Evolutionary conservation across 306 rosid species (phyloP).

Genomic region (Pterocarpus macrocarpus): DNA sequence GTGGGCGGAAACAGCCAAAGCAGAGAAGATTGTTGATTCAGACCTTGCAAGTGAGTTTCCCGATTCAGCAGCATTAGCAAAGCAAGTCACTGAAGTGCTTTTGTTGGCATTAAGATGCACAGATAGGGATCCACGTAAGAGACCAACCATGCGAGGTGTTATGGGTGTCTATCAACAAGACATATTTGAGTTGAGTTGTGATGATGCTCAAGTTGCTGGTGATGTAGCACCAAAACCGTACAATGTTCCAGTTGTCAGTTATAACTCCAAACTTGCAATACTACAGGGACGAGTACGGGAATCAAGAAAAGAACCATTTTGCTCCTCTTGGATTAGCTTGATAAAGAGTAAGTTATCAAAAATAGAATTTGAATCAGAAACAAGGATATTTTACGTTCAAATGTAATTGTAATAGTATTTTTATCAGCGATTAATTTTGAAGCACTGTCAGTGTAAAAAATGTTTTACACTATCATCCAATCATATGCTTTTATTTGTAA

Average conservation of each 20-base stretch:
- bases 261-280: too few relatives aligned
- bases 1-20: slow-evolving; percentile 52
- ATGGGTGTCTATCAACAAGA: background rate
- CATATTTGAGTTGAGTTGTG: background rate
- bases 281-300: too few relatives aligned
- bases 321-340: too few relatives aligned
- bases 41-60: slow-evolving; percentile 49
- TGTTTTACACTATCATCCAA: too few relatives aligned
- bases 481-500: too few relatives aligned
- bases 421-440: too few relatives aligned
- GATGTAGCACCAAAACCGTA: background rate
- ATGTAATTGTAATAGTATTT: too few relatives aligned
- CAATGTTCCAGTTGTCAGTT: background rate
- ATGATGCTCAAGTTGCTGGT: background rate
- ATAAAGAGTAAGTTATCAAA: too few relatives aligned
- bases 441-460: too few relatives aligned
- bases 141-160: slow-evolving; percentile 67
- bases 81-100: slow-evolving; percentile 53
- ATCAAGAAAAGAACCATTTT: too few relatives aligned
- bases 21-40: slow-evolving; percentile 57
- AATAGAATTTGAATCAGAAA: too few relatives aligned
- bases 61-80: slow-evolving; percentile 30
- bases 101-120: slow-evolving; percentile 65
- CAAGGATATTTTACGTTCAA: too few relatives aligned
- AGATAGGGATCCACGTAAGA: slow-evolving; percentile 49